These are phyloP conservation scores for Penicillium olsonii DNA, from an alignment of 2,329 filamentous ascomycete genomes.

Conservation along the genomic window DNA sequence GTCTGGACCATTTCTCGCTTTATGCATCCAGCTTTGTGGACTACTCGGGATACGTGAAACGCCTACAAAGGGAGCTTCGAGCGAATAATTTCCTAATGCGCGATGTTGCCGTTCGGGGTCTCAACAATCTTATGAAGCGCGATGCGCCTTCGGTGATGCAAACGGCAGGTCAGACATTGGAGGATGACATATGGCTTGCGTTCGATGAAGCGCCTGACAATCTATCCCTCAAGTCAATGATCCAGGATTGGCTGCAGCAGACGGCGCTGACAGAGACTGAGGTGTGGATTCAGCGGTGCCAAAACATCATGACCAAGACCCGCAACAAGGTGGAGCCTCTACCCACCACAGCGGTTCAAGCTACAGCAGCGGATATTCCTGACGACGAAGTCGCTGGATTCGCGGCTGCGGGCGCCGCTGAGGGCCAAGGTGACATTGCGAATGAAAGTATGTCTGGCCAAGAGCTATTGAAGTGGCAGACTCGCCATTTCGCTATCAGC, in stretches of 20 bases:
- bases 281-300: constrained; percentile 86
- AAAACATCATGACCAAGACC: constrained; percentile 85
- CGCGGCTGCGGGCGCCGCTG: constrained; percentile 68
- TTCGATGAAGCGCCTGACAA: constrained; percentile 77
- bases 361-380: constrained; percentile 72
- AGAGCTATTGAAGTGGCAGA: constrained; percentile 92
- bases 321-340: constrained; percentile 61
- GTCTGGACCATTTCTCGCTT: constrained; percentile 85
- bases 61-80: constrained; percentile 75
- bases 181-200: constrained; percentile 88
- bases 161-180: constrained; percentile 74
- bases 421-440: constrained; percentile 58
- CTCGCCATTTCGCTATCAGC: constrained; percentile 88
- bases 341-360: constrained; percentile 39
- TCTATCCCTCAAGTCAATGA: constrained; percentile 78
- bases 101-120: constrained; percentile 79
- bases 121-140: constrained; percentile 94
- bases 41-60: constrained; percentile 78
- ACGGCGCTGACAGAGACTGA: constrained; percentile 78
- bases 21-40: constrained; percentile 89
- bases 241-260: constrained; percentile 91
- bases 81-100: constrained; percentile 69
- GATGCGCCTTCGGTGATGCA: constrained; percentile 80
- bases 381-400: constrained; percentile 98
- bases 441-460: constrained; percentile 63